Evolutionary conservation across 176 grass and related monocot species (phyloP).

Genomic region (Phragmites australis): DNA sequence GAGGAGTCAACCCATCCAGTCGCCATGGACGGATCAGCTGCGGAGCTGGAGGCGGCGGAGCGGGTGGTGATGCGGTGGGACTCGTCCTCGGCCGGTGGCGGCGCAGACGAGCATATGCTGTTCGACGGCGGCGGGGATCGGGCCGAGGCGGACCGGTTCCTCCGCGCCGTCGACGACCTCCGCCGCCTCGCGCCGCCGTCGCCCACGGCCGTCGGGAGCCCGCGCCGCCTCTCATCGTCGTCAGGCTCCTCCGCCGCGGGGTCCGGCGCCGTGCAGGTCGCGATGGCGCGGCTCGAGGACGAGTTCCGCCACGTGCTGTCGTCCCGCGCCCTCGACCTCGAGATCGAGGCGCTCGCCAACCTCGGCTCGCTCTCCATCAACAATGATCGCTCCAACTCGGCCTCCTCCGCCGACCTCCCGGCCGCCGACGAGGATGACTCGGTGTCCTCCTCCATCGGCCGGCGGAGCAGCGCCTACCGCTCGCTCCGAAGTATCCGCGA

Average conservation of each 20-base stretch:
- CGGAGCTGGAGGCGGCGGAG: slow-evolving; percentile 65
- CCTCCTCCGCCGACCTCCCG: slow-evolving; percentile 29
- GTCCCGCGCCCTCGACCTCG: slow-evolving; percentile 54
- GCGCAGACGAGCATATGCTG: slow-evolving; percentile 55
- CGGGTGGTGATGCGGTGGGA: slow-evolving; percentile 56
- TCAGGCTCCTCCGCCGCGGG: slow-evolving; percentile 30
- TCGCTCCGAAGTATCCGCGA: slow-evolving; percentile 78
- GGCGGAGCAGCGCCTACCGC: slow-evolving; percentile 61
- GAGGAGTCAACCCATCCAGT: slow-evolving; percentile 40
- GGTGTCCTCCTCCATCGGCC: slow-evolving; percentile 36
- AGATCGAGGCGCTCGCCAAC: slow-evolving; percentile 60
- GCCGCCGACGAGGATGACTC: slow-evolving; percentile 26
- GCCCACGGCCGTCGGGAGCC: slow-evolving; percentile 47
- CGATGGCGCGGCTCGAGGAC: slow-evolving; percentile 80
- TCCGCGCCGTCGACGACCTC: slow-evolving; percentile 70
- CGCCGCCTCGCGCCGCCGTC: slow-evolving; percentile 53
- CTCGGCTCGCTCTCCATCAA: slow-evolving; percentile 53
- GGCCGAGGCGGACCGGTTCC: slow-evolving; percentile 55
- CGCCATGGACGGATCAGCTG: slow-evolving; percentile 58
- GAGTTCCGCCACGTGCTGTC: slow-evolving; percentile 79
- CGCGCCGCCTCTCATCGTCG: slow-evolving; percentile 44
- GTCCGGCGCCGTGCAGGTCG: slow-evolving; percentile 43
- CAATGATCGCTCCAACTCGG: slow-evolving; percentile 38
- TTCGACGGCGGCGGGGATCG: slow-evolving; percentile 46
- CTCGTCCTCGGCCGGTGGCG: slow-evolving; percentile 34